These are phyloP conservation scores for Fusarium sp. DNA, from an alignment of 2,329 filamentous ascomycete genomes.

Conservation along the genomic window DNA sequence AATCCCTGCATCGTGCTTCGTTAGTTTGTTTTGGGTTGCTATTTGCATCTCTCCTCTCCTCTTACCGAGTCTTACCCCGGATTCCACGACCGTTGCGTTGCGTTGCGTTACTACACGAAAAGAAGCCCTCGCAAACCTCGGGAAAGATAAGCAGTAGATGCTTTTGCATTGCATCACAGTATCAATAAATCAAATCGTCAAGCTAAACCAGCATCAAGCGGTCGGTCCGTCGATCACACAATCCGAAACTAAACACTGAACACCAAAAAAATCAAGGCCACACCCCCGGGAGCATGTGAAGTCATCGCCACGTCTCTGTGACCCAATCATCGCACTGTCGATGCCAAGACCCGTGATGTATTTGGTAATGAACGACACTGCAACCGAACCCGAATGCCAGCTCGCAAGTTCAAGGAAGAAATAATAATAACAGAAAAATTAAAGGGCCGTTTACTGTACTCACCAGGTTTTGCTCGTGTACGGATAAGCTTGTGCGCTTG, in stretches of 20 bases:
- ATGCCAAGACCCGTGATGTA: conserved; percentile 35
- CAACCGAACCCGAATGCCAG: conserved; percentile 24
- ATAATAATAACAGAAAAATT: neutral
- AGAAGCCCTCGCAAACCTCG: neutral
- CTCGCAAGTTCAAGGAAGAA: conserved; percentile 5
- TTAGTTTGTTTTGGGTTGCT: conserved; percentile 23
- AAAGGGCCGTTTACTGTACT: conserved; percentile 3
- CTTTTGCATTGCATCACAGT: neutral
- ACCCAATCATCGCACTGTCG: conserved; percentile 38
- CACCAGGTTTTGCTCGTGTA: conserved; percentile 7
- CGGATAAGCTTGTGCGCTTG: conserved; percentile 7
- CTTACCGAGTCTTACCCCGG: conserved; percentile 31
- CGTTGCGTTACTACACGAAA: conserved; percentile 12
- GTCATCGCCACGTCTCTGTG: conserved; percentile 43
- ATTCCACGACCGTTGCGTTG: conserved; percentile 29
- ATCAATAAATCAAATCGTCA: conserved; percentile 12
- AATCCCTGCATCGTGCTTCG: conserved; percentile 32
- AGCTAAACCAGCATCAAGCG: conserved; percentile 14
- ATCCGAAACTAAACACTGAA: conserved; percentile 17
- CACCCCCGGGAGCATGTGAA: conserved; percentile 38
- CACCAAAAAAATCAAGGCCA: conserved; percentile 21
- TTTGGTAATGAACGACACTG: conserved; percentile 39
- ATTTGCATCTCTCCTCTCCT: neutral
- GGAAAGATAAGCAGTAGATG: neutral
- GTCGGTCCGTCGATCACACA: conserved; percentile 27